Conservation (phyloP, 192 early-diverging fungal genomes). For the Entomortierella lignicola region DNA sequence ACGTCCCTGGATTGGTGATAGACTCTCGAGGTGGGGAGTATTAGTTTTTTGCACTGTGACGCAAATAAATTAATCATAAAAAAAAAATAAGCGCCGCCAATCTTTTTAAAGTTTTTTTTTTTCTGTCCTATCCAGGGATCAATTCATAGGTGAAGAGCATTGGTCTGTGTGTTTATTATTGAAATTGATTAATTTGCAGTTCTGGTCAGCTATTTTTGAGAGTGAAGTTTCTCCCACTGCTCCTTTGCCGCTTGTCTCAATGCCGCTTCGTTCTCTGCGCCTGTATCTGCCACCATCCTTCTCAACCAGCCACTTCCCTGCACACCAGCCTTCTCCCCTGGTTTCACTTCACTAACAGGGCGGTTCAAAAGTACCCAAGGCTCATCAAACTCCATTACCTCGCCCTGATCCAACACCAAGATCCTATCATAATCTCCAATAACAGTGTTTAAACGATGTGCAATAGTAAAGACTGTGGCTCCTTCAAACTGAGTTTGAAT, state of each 20-base stretch:
- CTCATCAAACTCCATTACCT: constrained; percentile 77
- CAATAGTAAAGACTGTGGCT: constrained; percentile 63
- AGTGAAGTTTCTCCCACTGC: constrained; percentile 34
- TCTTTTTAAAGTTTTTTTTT: too few species aligned
- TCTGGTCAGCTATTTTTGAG: background rate
- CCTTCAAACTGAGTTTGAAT: constrained; percentile 61
- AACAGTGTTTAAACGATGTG: constrained; percentile 63
- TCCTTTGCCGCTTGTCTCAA: constrained; percentile 39
- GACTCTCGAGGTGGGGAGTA: too few species aligned
- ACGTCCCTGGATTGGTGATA: too few species aligned
- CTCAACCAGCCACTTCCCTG: constrained; percentile 27
- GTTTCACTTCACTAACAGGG: constrained; percentile 25
- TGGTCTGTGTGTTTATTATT: too few species aligned
- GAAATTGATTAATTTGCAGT: too few species aligned
- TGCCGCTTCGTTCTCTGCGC: constrained; percentile 38
- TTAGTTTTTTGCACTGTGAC: too few species aligned
- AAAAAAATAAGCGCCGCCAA: too few species aligned
- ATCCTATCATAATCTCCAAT: constrained; percentile 71
- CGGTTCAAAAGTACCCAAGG: constrained; percentile 69
- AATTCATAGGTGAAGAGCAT: too few species aligned
- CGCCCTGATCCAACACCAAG: constrained; percentile 81
- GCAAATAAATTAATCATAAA: too few species aligned
- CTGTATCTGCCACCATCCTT: constrained; percentile 52
- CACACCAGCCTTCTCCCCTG: background rate
- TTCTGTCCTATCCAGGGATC: too few species aligned